Conservation (phyloP, 768 basidiomycete genomes). For the Lactarius hatsudake region DNA sequence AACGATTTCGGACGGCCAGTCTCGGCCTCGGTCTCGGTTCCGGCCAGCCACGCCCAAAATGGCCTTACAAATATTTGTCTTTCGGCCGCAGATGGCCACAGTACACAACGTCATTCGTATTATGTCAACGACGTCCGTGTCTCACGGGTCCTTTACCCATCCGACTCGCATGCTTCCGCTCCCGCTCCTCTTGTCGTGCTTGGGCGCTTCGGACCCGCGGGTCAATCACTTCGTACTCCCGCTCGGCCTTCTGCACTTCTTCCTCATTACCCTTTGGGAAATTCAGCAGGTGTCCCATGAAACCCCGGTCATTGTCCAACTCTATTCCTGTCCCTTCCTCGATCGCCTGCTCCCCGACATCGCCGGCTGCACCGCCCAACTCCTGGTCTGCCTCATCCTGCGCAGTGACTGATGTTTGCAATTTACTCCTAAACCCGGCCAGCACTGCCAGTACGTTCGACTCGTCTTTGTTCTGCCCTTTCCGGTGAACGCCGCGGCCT, state of each 20-base stretch:
- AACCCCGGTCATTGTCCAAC: constrained; percentile 73
- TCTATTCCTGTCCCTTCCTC: constrained; percentile 60
- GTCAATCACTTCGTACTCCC: constrained; percentile 89
- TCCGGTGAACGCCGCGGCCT: constrained; percentile 55
- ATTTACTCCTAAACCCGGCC: constrained; percentile 66
- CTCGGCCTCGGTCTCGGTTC: neutral
- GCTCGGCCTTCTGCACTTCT: constrained; percentile 71
- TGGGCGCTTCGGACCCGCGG: constrained; percentile 68
- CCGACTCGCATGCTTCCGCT: constrained; percentile 46
- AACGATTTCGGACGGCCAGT: neutral
- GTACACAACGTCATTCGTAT: neutral
- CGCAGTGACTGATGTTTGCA: constrained; percentile 44
- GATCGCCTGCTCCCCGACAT: constrained; percentile 28
- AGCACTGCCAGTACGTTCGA: constrained; percentile 65
- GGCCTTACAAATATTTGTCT: neutral
- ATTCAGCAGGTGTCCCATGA: constrained; percentile 66
- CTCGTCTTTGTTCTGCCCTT: constrained; percentile 61
- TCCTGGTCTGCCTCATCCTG: constrained; percentile 27
- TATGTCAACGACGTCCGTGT: constrained; percentile 30
- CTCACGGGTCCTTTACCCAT: constrained; percentile 19
- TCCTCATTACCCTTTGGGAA: constrained; percentile 80
- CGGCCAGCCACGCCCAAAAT: neutral
- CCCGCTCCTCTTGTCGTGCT: constrained; percentile 76
- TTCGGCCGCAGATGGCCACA: neutral
- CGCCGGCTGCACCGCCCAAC: constrained; percentile 25